Conservation (phyloP, 257 asterid genomes). For the Lantana camara region DNA sequence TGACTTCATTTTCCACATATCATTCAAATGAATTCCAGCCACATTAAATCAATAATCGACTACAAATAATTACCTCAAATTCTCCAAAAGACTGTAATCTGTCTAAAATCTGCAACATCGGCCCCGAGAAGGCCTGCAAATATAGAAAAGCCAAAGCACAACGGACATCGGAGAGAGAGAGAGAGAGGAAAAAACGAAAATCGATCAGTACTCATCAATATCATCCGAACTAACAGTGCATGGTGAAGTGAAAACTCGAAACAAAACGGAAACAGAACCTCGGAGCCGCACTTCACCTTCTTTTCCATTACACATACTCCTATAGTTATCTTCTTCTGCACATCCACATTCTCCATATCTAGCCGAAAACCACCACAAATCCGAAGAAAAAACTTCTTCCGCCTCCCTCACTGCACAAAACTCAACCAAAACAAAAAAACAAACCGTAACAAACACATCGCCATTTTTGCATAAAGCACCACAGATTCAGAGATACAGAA, state of each 20-base stretch:
- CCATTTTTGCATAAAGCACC: background rate
- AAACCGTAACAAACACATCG: conserved; percentile 5
- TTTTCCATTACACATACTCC: conserved; percentile 99
- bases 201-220: conserved; percentile 20
- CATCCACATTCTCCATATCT: conserved; percentile 49
- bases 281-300: conserved; percentile 99
- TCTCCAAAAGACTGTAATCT: conserved; percentile 87
- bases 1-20: too few relatives aligned
- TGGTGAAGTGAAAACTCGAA: conserved; percentile 37
- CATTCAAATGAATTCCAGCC: background rate
- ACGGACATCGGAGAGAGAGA: background rate
- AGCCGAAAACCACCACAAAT: background rate
- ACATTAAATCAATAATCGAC: background rate
- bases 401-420: conserved; percentile 36
- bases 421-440: background rate
- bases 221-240: conserved; percentile 29
- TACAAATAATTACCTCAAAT: conserved; percentile 61
- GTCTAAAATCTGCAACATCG: conserved; percentile 89
- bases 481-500: background rate
- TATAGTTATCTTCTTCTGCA: conserved; percentile 56
- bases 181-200: conserved; percentile 10
- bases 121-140: conserved; percentile 69
- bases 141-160: background rate
- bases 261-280: conserved; percentile 65
- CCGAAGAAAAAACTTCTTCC: conserved; percentile 2